Conservation (phyloP, 805 yeast genomes). For the Saccharomyces paradoxus region DNA sequence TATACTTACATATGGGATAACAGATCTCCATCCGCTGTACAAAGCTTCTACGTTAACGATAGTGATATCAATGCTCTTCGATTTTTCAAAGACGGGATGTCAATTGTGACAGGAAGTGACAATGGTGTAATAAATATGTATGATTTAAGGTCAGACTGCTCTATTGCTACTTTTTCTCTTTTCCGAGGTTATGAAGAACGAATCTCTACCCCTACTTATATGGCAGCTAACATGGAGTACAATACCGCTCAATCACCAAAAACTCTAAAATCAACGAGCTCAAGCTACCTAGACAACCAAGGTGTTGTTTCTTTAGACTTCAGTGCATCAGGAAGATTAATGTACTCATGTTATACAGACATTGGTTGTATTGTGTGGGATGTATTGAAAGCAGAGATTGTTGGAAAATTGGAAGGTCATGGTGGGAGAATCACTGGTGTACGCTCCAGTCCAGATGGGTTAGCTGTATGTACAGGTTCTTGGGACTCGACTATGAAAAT, state of each 20-base stretch:
- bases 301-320: conserved; percentile 69
- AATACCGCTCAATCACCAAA: conserved; percentile 13
- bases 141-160: conserved; percentile 73
- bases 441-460: conserved; percentile 62
- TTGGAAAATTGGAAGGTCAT: conserved; percentile 63
- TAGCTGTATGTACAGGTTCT: conserved; percentile 68
- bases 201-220: conserved; percentile 10
- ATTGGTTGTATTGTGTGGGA: conserved; percentile 76
- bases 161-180: conserved; percentile 43
- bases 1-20: conserved; percentile 59
- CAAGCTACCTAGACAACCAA: conserved; percentile 42
- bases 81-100: conserved; percentile 61
- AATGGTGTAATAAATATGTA: conserved; percentile 63
- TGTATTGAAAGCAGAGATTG: conserved; percentile 50
- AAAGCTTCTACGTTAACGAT: conserved; percentile 46
- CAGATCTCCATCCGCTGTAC: conserved; percentile 41
- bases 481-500: conserved; percentile 70
- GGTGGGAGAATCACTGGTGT: conserved; percentile 54
- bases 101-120: conserved; percentile 70
- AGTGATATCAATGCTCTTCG: conserved; percentile 57
- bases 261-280: conserved; percentile 11
- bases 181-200: conserved; percentile 11
- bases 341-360: conserved; percentile 71
- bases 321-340: conserved; percentile 62
- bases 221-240: conserved; percentile 22